A percentile compares a stretch with the other conserved stretches of the same genome.
Conservation (phyloP, 805 yeast species). For the Saturnispora mendoncae region DNA sequence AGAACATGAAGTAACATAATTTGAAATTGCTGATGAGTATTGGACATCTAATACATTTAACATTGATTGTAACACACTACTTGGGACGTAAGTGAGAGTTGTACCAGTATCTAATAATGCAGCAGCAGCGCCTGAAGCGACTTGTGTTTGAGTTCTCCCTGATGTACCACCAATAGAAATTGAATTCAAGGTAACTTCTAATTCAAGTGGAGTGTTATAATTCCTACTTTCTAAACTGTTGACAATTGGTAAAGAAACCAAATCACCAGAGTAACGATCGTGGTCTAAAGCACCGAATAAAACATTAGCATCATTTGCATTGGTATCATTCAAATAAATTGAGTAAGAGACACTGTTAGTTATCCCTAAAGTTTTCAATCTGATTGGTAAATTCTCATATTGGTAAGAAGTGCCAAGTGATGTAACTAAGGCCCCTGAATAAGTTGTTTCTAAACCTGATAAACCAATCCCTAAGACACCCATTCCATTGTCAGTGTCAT, state of each 20-base stretch:
- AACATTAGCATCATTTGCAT: conserved; percentile 40
- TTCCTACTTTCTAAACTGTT: conserved; percentile 32
- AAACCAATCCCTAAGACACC: conserved; percentile 76
- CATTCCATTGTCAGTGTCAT: conserved; percentile 47
- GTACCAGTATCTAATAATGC: conserved; percentile 53
- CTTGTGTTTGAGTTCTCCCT: conserved; percentile 13
- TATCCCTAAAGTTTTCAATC: conserved; percentile 47
- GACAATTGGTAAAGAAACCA: conserved; percentile 42
- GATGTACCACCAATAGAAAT: conserved; percentile 19
- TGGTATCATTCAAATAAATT: conserved; percentile 42
- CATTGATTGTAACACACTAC: conserved; percentile 19
- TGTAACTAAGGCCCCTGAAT: conserved; percentile 14
- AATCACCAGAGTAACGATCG: conserved; percentile 47
- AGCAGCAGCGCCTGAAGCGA: conserved; percentile 27
- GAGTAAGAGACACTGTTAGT: conserved; percentile 52
- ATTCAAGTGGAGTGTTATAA: conserved; percentile 34
- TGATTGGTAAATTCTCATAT: conserved; percentile 61
- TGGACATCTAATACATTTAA: conserved; percentile 31
- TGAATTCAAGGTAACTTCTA: conserved; percentile 41
- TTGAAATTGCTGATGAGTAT: conserved; percentile 34
- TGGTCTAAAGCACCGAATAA: conserved; percentile 69
- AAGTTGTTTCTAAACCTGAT: conserved; percentile 56
- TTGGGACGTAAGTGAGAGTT: conserved; percentile 41
- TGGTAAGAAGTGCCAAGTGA: conserved; percentile 23
- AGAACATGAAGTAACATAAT: conserved; percentile 40